Evolutionary conservation across 768 basidiomycete species (phyloP), one percentile per base, ranked within the genome.

Genomic region (Ephemerocybe angulata): DNA sequence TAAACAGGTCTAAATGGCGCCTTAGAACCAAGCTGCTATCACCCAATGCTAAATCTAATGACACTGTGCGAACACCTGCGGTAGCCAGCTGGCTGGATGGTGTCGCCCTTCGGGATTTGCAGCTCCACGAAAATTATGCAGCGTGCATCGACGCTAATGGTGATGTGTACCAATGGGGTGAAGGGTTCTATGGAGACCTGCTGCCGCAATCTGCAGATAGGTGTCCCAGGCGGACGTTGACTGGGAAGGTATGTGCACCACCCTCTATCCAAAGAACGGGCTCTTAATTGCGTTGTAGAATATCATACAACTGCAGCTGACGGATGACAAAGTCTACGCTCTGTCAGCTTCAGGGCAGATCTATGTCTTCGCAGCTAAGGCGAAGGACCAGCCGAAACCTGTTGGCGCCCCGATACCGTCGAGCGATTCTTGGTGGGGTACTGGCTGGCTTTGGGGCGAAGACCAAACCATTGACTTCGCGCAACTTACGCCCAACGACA

Each of bases 111-210:
- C 82, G 89, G 8, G 89, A 93, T 62, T 65, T 93, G 33, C 83
- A 77, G 12, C 69, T 93, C 25, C 84, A 90, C 51, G 75, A 80
- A 54, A 72, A 70, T 29, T 83, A 88, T 58, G 88, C 83, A 1
- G 90, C 85, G 13, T 90, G 88, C 58, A 81, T 93, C 19, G 90
- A 93, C 63, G 83, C 82, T 7, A 77, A 80, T 31, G 92, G 91
- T 24, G 86, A 94, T 60, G 85, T 91, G 2, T 88, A 90, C 62
- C 89, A 92, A 61, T 93, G 90, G 90, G 90, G 90, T 0, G 75
- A 77, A 38, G 85, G 80, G 0, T 88, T 84, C 67, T 77, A 76
- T 58, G 75, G 75, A 15, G 58, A 68, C 3, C 59, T 67, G 15
- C 49, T 68, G 58, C 58, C 5, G 59, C 61, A 24, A 21, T 33